Evolutionary conservation across 805 yeast species (phyloP).

Genomic region (Suhomyces sp.): DNA sequence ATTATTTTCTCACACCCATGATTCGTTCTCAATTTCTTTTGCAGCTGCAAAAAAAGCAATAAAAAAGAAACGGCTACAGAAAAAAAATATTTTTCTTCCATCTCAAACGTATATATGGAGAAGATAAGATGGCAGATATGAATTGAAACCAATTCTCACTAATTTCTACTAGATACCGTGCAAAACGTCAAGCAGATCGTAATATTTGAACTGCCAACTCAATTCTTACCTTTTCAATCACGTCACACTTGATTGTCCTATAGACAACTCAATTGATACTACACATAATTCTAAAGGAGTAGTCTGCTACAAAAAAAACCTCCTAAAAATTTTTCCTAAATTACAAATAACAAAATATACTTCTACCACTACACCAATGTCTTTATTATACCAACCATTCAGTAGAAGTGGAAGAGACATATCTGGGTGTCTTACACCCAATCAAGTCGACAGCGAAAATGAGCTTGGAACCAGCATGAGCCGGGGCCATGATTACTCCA

Average conservation of each 20-base stretch:
- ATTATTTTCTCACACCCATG: not conserved
- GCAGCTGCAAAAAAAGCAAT: slow-evolving; percentile 7
- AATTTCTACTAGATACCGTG: not conserved
- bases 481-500: slow-evolving; percentile 2
- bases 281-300: not conserved
- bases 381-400: slow-evolving; percentile 4
- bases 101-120: slow-evolving; percentile 6
- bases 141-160: not conserved
- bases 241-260: not conserved
- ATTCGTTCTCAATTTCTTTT: slow-evolving; percentile 6
- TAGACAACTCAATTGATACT: not conserved
- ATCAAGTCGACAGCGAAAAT: slow-evolving; percentile 6
- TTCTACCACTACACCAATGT: slow-evolving; percentile 1
- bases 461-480: slow-evolving; percentile 7
- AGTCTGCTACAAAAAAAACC: not conserved
- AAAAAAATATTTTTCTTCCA: slow-evolving; percentile 2
- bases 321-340: not conserved
- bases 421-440: slow-evolving; percentile 32
- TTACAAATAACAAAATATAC: not conserved
- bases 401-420: slow-evolving; percentile 3
- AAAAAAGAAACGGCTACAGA: slow-evolving; percentile 4
- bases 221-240: not conserved
- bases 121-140: slow-evolving; percentile 4
- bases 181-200: not conserved
- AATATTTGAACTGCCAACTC: not conserved